phyloP scores from a whole-genome alignment of 257 asterid species.

The Petunia axillaris region DNA sequence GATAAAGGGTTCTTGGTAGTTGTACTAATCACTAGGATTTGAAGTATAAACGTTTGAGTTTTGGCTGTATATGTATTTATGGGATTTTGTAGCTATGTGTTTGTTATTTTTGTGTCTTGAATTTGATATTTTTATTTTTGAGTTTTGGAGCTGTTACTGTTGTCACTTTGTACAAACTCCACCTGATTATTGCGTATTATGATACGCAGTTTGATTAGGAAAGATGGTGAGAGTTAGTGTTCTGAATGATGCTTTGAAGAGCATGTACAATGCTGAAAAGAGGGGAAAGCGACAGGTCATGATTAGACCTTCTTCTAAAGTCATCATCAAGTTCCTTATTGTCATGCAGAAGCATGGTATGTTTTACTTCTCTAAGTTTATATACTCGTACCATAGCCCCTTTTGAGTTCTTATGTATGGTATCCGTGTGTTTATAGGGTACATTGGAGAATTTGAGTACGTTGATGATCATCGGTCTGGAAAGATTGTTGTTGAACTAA shows the following conservation, averaged over 20 bases:
- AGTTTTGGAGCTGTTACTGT: not conserved
- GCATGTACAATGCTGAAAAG: conserved; percentile 50
- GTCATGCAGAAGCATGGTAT: conserved; percentile 51
- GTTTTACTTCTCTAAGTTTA: not conserved
- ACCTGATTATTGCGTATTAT: not conserved
- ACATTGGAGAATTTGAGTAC: conserved; percentile 44
- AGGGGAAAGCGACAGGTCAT: conserved; percentile 46
- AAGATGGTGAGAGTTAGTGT: conserved; percentile 44
- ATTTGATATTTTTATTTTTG: not conserved
- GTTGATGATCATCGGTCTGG: conserved; percentile 50
- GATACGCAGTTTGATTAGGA: not conserved
- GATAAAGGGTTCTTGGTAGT: no score
- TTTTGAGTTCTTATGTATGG: not conserved
- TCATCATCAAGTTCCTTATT: conserved; percentile 44
- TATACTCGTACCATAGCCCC: not conserved
- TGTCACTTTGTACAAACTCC: no score
- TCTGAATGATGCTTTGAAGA: conserved; percentile 46
- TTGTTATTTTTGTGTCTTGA: no score
- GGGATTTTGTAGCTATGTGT: no score
- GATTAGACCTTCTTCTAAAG: conserved; percentile 46
- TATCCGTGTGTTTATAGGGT: conserved; percentile 20
- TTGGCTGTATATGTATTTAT: no score
- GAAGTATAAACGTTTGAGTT: no score
- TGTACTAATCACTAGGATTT: no score
- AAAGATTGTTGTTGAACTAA: conserved; percentile 46